Conservation (phyloP, 1,284 basidiomycete species). For the Leucoagaricus sp. region DNA sequence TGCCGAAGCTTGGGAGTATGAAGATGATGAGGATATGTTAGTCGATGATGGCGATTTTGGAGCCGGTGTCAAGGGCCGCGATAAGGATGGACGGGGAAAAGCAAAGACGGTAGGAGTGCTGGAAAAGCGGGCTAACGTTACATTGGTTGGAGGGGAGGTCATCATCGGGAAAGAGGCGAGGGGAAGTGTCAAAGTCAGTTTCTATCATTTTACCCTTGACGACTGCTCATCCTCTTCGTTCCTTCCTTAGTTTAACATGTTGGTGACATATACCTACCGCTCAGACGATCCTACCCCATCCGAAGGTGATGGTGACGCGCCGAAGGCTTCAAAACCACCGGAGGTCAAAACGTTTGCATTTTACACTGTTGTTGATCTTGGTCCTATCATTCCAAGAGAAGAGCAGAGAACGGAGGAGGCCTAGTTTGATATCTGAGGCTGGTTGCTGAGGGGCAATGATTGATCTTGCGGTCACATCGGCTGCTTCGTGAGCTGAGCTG, state of each 20-base stretch:
- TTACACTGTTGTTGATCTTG: conserved; percentile 80
- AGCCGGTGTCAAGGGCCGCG: conserved; percentile 30
- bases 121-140: conserved; percentile 85
- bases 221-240: background rate
- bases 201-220: background rate
- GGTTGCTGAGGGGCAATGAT: no score
- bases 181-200: conserved; percentile 72
- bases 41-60: conserved; percentile 64
- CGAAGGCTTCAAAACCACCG: conserved; percentile 43
- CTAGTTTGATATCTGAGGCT: background rate
- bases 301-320: conserved; percentile 55
- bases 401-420: conserved; percentile 34
- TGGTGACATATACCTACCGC: conserved; percentile 90
- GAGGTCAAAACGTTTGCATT: conserved; percentile 87
- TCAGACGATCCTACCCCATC: conserved; percentile 78
- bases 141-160: conserved; percentile 82
- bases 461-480: no score
- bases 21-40: conserved; percentile 87
- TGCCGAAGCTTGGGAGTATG: conserved; percentile 95
- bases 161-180: conserved; percentile 74
- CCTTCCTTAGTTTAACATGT: conserved; percentile 78
- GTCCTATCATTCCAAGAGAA: conserved; percentile 64
- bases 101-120: conserved; percentile 75
- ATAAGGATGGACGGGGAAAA: conserved; percentile 47
- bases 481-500: no score